Evolutionary conservation across 192 early-diverging fungal genomes (phyloP).

Genomic region (Backusella morwellensis): DNA sequence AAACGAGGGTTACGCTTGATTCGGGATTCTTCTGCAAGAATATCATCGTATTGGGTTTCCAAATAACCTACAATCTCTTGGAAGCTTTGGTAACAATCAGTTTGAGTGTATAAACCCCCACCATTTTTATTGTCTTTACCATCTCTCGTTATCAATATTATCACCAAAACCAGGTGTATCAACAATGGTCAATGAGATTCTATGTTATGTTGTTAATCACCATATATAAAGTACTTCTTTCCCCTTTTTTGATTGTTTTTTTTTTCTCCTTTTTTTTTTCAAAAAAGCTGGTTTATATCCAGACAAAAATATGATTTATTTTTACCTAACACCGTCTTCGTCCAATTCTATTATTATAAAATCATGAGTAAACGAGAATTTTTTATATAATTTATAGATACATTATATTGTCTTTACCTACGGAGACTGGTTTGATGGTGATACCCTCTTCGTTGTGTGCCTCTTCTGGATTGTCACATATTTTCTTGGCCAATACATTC

Average conservation of each 20-base stretch:
- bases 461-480: slow-evolving; percentile 63
- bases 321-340: slow-evolving; percentile 90
- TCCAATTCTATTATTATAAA: slow-evolving; percentile 70
- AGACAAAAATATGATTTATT: neutral
- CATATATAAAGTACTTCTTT: neutral
- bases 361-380: neutral
- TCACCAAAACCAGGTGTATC: slow-evolving; percentile 99
- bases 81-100: slow-evolving; percentile 56
- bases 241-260: neutral
- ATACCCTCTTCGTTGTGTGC: slow-evolving; percentile 88
- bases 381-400: no score
- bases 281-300: neutral
- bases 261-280: neutral
- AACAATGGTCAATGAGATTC: slow-evolving; percentile 92
- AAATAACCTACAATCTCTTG: slow-evolving; percentile 91
- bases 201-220: neutral
- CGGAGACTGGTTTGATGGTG: slow-evolving; percentile 83
- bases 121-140: slow-evolving; percentile 46
- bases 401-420: slow-evolving; percentile 28
- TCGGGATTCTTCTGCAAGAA: slow-evolving; percentile 85
- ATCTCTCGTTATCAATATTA: slow-evolving; percentile 91
- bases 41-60: slow-evolving; percentile 92
- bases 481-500: slow-evolving; percentile 64
- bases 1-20: slow-evolving; percentile 87
- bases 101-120: neutral